Evolutionary conservation across 208 protist genomes (phyloP).

Genomic region (Herpetomonas muscarum): DNA sequence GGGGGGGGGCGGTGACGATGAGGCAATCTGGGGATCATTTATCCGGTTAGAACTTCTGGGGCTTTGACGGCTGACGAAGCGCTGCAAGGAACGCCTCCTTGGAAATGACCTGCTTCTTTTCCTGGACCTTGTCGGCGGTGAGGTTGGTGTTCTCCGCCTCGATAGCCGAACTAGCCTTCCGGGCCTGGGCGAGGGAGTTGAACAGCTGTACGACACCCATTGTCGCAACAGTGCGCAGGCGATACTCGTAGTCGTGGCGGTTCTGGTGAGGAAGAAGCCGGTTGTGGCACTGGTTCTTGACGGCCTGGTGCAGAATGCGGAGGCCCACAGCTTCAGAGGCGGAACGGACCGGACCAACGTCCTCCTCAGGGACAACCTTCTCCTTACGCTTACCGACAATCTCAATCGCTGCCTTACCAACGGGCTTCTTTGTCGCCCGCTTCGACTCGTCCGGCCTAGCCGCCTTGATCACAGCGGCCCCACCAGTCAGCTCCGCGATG

Average conservation of each 20-base stretch:
- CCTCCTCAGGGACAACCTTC: constrained; percentile 30
- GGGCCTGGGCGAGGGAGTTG: constrained; percentile 76
- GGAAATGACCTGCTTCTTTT: constrained; percentile 73
- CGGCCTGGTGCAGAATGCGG: constrained; percentile 64
- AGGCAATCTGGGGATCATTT: background rate
- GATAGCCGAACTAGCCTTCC: constrained; percentile 56
- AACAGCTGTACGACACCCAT: constrained; percentile 85
- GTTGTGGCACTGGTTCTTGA: constrained; percentile 79
- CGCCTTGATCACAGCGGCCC: constrained; percentile 1
- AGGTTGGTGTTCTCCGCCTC: constrained; percentile 39
- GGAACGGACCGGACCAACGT: constrained; percentile 24
- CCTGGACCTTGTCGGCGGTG: constrained; percentile 66
- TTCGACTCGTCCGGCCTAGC: background rate
- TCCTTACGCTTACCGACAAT: constrained; percentile 49
- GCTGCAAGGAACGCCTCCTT: constrained; percentile 77
- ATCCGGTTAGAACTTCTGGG: background rate
- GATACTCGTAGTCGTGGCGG: constrained; percentile 87
- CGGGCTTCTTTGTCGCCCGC: constrained; percentile 23
- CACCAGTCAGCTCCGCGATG: constrained; percentile 51
- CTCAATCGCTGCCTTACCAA: constrained; percentile 61
- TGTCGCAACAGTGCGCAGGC: constrained; percentile 74
- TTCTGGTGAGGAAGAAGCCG: constrained; percentile 64
- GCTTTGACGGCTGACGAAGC: constrained; percentile 39
- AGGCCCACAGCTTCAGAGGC: constrained; percentile 61
- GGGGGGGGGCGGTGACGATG: no score